Evolutionary conservation across 768 basidiomycete species (phyloP), one percentile per base, ranked within the genome.

Genomic region (Suillus luteus): DNA sequence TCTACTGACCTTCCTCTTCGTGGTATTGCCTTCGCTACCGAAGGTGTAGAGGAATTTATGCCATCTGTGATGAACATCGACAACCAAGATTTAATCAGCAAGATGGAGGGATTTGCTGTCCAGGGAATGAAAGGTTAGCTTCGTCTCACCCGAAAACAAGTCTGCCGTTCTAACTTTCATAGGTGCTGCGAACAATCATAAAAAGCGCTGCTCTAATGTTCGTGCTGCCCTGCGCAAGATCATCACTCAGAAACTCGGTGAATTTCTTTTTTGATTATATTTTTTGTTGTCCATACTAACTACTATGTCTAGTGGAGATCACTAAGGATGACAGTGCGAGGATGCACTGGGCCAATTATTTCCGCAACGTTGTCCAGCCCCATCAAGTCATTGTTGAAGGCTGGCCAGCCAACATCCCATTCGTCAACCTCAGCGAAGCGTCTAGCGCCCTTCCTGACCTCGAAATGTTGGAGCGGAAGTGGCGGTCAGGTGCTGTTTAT

Each of bases 101-200:
- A 60, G 51, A 65, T 65, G 62, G 65, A 65, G 19, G 65, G 60
- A 27, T 67, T 62, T 35, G 49, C 66, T n/a, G 11, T 67, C 33
- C 60, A 64, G 15, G 63, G 66, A 2, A 52, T 64, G 6, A 66
- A 64, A 64, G 66, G 63, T 66, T 12, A 40, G 61, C 55, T 15
- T 60, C 48, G 51, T 65, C 63, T 46, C 14, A 14, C 17, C 57
- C 6, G n/a, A 64, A 37, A 44, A 60, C 59, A 19, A 44, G 44
- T 44, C 44, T 43, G 17, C 17, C 7, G 17, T 48, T 48, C 22
- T n/a, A 9, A n/a, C 27, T 27, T 27, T 48, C 11, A 48, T 49
- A 62, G 51, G 33, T 19, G 61, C 61, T 55, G 38, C 33, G 1
- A 54, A 22, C 19, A 62, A 49, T 22, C 38, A 62, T 15, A 5